phyloP scores from a whole-genome alignment of 805 yeast species.

The Millerozyma miso region DNA sequence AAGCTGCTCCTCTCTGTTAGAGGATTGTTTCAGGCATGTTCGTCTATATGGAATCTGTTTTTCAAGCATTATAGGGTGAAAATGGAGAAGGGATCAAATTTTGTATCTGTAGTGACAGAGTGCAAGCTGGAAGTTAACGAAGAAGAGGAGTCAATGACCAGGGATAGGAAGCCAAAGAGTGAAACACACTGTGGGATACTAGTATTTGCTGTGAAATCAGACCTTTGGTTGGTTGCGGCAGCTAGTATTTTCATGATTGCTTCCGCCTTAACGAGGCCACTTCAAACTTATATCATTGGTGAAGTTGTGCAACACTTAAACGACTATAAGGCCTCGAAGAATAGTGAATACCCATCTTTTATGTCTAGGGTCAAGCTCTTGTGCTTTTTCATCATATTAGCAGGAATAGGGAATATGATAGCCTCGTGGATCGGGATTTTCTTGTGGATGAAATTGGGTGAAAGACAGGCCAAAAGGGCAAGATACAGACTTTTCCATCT shows the following conservation, averaged over 20 bases:
- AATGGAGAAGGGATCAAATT: background rate
- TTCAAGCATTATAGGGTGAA: background rate
- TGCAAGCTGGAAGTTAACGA: conserved; percentile 3
- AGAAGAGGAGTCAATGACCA: background rate
- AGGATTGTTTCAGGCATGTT: background rate
- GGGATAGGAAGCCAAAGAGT: background rate
- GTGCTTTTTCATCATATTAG: conserved; percentile 29
- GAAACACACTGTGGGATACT: conserved; percentile 9
- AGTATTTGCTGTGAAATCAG: conserved; percentile 12
- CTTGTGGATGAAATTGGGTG: conserved; percentile 70
- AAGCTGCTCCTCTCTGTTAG: background rate
- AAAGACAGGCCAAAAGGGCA: conserved; percentile 57
- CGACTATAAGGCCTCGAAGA: conserved; percentile 24
- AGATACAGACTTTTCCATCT: conserved; percentile 43
- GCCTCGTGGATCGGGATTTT: conserved; percentile 51
- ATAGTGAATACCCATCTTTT: conserved; percentile 20
- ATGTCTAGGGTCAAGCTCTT: conserved; percentile 20
- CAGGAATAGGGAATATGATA: conserved; percentile 29
- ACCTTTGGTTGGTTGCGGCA: conserved; percentile 12
- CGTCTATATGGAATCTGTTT: too few species aligned
- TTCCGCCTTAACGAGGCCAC: conserved; percentile 57
- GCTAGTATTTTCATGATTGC: conserved; percentile 38
- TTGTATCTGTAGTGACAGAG: background rate
- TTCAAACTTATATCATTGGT: conserved; percentile 64
- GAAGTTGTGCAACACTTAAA: conserved; percentile 44